phyloP scores from a whole-genome alignment of 306 rosid species.

The Benincasa hispida region DNA sequence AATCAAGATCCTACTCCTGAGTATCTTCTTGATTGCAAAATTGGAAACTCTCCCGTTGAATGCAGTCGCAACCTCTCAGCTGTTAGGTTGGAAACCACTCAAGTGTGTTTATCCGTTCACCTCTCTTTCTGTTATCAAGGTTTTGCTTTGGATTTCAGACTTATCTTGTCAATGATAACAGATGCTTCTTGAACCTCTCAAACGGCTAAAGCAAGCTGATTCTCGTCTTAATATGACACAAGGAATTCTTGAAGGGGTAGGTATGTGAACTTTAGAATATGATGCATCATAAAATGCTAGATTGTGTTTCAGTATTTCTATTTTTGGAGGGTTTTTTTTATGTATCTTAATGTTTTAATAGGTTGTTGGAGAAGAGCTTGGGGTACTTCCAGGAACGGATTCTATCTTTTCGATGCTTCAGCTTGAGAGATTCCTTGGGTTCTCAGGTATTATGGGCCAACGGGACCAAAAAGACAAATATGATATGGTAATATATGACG shows the following conservation, averaged over 20 bases:
- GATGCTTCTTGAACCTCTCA: constrained; percentile 82
- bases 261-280: constrained; percentile 33
- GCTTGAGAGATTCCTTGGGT: constrained; percentile 56
- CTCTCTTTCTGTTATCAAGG: neutral
- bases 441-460: constrained; percentile 31
- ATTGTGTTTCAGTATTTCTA: neutral
- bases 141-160: constrained; percentile 8
- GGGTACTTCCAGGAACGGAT: constrained; percentile 90
- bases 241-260: constrained; percentile 88
- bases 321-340: neutral
- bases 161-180: constrained; percentile 21
- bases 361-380: constrained; percentile 98
- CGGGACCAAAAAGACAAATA: constrained; percentile 31
- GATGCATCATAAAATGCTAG: neutral
- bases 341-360: constrained; percentile 10
- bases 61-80: constrained; percentile 73
- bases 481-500: constrained; percentile 76
- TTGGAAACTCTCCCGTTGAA: constrained; percentile 51
- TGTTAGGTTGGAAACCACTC: constrained; percentile 85
- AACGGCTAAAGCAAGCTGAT: constrained; percentile 76
- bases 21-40: constrained; percentile 64
- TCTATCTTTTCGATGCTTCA: constrained; percentile 44
- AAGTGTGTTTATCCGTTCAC: constrained; percentile 39
- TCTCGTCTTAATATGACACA: constrained; percentile 73
- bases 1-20: constrained; percentile 81